Conservation (phyloP, 2,329 filamentous ascomycete genomes). For the Scytalidium lignicola region DNA sequence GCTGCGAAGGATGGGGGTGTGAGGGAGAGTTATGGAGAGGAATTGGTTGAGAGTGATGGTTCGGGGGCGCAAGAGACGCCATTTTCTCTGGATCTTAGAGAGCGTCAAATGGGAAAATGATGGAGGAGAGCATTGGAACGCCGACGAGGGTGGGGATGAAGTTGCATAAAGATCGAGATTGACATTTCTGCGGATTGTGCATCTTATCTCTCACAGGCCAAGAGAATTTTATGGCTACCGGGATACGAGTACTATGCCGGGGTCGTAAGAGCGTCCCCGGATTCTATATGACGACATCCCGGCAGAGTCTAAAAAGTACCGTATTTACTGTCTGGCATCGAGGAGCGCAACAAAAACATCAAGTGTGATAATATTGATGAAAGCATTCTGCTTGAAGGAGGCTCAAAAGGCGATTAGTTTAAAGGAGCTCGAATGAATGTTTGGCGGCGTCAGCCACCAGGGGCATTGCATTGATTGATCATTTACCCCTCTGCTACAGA, state of each 20-base stretch:
- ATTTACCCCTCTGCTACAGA: no score
- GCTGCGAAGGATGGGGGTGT: background rate
- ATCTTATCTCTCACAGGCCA: background rate
- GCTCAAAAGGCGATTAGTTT: no score
- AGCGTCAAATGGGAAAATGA: background rate
- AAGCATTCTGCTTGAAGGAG: no score
- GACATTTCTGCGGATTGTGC: background rate
- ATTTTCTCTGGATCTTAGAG: background rate
- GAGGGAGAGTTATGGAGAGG: background rate
- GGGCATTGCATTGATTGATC: no score
- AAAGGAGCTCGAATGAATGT: no score
- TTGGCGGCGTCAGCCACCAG: no score
- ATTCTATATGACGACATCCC: no score
- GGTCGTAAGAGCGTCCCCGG: no score
- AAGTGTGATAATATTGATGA: no score
- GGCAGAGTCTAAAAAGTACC: no score
- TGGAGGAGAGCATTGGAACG: background rate
- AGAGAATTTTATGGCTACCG: background rate
- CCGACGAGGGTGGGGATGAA: background rate
- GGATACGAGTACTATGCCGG: background rate
- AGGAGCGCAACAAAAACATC: no score
- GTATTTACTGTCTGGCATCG: no score
- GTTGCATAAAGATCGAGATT: background rate
- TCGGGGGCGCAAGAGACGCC: background rate
- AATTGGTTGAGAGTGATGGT: background rate